These are phyloP conservation scores for Plasmodium vinckei DNA, from an alignment of 169 alveolate genomes.

Conservation along the genomic window DNA sequence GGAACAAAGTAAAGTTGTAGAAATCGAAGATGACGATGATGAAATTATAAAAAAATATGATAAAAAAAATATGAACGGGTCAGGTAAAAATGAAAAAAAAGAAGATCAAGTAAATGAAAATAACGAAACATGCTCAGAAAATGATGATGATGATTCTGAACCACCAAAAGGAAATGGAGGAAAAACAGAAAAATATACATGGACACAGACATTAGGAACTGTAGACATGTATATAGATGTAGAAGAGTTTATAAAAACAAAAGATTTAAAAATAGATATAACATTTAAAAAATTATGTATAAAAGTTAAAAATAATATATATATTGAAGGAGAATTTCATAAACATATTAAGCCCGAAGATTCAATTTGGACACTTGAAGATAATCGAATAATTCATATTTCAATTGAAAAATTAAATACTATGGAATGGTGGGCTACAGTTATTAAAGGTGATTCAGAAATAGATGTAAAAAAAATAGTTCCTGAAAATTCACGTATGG, in stretches of 20 bases:
- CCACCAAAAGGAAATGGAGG: constrained; percentile 87
- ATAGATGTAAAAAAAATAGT: constrained; percentile 97
- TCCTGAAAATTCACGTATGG: constrained; percentile 97
- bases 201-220: constrained; percentile 93
- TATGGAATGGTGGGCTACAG: constrained; percentile 98
- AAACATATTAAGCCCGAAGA: constrained; percentile 94
- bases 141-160: constrained; percentile 22
- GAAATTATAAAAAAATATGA: constrained; percentile 5
- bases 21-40: constrained; percentile 65
- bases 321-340: constrained; percentile 92
- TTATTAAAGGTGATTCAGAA: constrained; percentile 94
- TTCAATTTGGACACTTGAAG: constrained; percentile 96
- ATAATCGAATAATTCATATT: constrained; percentile 89
- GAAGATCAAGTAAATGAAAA: neutral
- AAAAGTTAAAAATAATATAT: constrained; percentile 80
- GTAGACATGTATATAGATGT: constrained; percentile 78
- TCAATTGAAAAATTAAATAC: constrained; percentile 93
- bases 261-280: constrained; percentile 80
- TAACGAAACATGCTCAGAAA: too few species aligned
- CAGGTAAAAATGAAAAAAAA: constrained; percentile 15
- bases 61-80: constrained; percentile 4
- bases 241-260: constrained; percentile 77
- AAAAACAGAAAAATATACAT: constrained; percentile 88
- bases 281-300: constrained; percentile 82
- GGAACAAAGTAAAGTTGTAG: constrained; percentile 29